Evolutionary conservation across 495 filamentous ascomycete genomes (phyloP), one percentile per base, ranked within the genome.

Genomic region (Aspergillus homomorphus): DNA sequence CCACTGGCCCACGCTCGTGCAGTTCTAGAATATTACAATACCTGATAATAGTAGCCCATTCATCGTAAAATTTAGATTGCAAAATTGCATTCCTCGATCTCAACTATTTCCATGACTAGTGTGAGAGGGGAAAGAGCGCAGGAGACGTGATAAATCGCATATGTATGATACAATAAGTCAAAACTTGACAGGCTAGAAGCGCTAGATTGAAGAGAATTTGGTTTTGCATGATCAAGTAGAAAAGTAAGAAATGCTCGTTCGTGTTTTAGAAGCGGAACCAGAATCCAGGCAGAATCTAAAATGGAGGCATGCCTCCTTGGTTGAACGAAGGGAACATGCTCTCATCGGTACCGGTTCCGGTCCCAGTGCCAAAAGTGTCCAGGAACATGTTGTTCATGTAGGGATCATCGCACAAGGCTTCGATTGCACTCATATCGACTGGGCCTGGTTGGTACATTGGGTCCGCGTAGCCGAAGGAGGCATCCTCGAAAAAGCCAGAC

Each of bases 101-200:
- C 48, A n/a, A 51, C 48, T 51, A 51, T 51, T 18, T 28, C 19
- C 48, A 23, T 51, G 15, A 51, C 48, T 51, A 51, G 48, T 51
- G 15, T 38, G 48, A 51, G 48, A 51, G 48, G 24, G 48, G 16
- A 51, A 12, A 38, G 5, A 38, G 15, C 2, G 10, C 8, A 38
- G 33, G 26, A 38, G 12, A 9, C 33, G 33, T 38, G 12, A 30
- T 23, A 24, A 18, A 51, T 51, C 48, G 15, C 23, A 15, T 18
- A 38, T 38, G 33, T 28, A 30, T 51, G 15, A 51, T 51, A 51
- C 48, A 51, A 24, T 15, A 30, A 18, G 24, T 18, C 14, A 30
- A 30, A 28, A 30, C 4, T 5, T n/a, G 9, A 15, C n/a, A 28
- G n/a, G 23, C 23, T 51, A 30, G 28, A 30, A 28, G 15, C 19